These are phyloP conservation scores for Tetrapisispora iriomotensis DNA, from an alignment of 805 yeast genomes.

Conservation along the genomic window DNA sequence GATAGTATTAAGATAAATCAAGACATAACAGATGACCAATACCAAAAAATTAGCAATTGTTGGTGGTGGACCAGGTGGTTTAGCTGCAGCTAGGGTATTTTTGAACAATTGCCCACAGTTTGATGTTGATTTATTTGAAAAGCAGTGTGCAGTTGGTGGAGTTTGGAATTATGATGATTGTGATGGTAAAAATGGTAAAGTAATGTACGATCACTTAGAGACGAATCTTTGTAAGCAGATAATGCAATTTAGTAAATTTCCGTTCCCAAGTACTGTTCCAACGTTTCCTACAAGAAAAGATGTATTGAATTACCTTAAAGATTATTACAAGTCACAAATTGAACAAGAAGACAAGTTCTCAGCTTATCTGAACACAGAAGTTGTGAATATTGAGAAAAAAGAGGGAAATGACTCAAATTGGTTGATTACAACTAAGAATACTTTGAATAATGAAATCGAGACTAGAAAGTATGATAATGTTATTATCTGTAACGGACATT, in stretches of 20 bases:
- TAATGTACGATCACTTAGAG: constrained; percentile 58
- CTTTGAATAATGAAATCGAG: constrained; percentile 16
- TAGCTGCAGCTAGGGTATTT: constrained; percentile 56
- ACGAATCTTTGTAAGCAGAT: constrained; percentile 57
- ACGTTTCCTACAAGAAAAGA: constrained; percentile 51
- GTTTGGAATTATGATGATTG: constrained; percentile 53
- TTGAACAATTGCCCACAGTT: constrained; percentile 39
- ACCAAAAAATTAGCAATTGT: constrained; percentile 45
- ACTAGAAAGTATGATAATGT: constrained; percentile 32
- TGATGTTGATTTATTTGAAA: constrained; percentile 50
- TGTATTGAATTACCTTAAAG: constrained; percentile 49
- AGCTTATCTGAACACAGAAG: constrained; percentile 21
- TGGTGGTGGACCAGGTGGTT: constrained; percentile 74
- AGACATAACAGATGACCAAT: not conserved
- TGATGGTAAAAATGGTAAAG: constrained; percentile 18
- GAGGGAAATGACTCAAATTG: constrained; percentile 8
- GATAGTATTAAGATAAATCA: not conserved
- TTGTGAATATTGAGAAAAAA: constrained; percentile 12
- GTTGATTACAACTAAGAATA: constrained; percentile 7
- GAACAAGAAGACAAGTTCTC: constrained; percentile 18
- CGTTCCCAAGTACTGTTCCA: constrained; percentile 39
- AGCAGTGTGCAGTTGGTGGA: constrained; percentile 58
- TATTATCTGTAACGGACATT: constrained; percentile 38
- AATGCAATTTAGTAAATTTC: constrained; percentile 54
- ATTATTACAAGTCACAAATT: constrained; percentile 35